A percentile compares a stretch with the other conserved stretches of the same genome.
These are phyloP conservation scores for Sporothrix dimorphospora DNA, from an alignment of 2,329 filamentous ascomycete genomes.

Conservation along the genomic window DNA sequence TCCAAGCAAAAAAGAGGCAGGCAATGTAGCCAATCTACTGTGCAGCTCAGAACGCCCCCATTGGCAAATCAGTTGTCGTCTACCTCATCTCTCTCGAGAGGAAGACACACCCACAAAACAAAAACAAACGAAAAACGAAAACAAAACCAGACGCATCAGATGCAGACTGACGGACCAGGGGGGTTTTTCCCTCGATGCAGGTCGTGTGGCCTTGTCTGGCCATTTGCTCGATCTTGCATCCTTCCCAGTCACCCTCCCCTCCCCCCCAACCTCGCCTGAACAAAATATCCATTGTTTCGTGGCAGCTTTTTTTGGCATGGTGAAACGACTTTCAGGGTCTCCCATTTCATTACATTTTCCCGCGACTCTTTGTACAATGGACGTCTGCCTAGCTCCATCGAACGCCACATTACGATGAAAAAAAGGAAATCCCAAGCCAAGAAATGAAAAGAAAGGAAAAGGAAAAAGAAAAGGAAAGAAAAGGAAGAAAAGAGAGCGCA, in stretches of 20 bases:
- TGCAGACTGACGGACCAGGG: neutral
- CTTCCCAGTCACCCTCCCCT: conserved; percentile 3
- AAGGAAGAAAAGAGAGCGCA: neutral
- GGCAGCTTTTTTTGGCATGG: neutral
- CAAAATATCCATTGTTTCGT: neutral
- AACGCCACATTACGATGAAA: neutral
- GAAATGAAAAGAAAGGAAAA: neutral
- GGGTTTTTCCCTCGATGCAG: neutral
- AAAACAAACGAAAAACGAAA: neutral
- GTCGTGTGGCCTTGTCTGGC: neutral
- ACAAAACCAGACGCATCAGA: too few relatives aligned
- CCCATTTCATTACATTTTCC: neutral
- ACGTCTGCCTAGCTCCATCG: conserved; percentile 6
- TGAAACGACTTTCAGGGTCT: neutral
- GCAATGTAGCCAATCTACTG: neutral
- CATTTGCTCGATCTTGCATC: conserved; percentile 15
- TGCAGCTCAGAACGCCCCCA: neutral
- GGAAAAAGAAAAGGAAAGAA: neutral
- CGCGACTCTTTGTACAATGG: neutral
- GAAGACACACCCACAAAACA: neutral
- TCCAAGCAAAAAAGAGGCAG: neutral
- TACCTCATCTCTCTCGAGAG: neutral
- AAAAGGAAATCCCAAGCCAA: too few relatives aligned
- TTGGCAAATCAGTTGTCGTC: conserved; percentile 7
- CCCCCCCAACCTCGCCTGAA: neutral